phyloP scores from a whole-genome alignment of 1,139 yeast genomes.

The Hansenula sp. region DNA sequence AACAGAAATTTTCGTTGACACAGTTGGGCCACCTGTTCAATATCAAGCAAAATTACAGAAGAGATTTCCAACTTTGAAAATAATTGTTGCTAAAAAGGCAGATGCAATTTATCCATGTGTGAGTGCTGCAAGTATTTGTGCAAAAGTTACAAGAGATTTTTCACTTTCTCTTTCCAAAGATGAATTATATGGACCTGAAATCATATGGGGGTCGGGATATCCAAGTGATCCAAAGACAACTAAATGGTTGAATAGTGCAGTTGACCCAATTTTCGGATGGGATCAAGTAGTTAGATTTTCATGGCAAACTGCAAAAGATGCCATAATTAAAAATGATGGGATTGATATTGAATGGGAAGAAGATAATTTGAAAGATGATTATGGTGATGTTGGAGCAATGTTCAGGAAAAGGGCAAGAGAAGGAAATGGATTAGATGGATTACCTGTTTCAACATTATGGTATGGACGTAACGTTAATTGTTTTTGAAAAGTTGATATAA shows the following conservation, averaged over 20 bases:
- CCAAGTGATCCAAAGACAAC: slow-evolving; percentile 90
- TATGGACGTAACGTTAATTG: slow-evolving; percentile 20
- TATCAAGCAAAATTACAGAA: slow-evolving; percentile 73
- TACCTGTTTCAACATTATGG: slow-evolving; percentile 24
- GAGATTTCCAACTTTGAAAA: slow-evolving; percentile 64
- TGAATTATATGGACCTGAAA: slow-evolving; percentile 11
- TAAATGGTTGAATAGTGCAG: slow-evolving; percentile 58
- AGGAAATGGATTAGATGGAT: slow-evolving; percentile 7
- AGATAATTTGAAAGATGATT: slow-evolving; percentile 31
- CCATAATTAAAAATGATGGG: slow-evolving; percentile 51
- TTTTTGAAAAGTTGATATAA: too few species aligned
- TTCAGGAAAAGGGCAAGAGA: slow-evolving; percentile 17
- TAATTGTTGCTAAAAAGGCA: slow-evolving; percentile 94
- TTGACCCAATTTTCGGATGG: slow-evolving; percentile 89
- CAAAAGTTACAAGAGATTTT: slow-evolving; percentile 90
- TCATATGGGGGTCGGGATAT: slow-evolving; percentile 79
- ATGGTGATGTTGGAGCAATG: slow-evolving; percentile 27
- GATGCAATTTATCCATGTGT: slow-evolving; percentile 94
- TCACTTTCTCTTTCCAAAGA: slow-evolving; percentile 35
- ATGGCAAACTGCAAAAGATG: slow-evolving; percentile 90
- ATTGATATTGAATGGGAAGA: slow-evolving; percentile 57
- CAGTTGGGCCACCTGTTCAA: slow-evolving; percentile 91
- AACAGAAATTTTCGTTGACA: slow-evolving; percentile 78
- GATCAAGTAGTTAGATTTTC: slow-evolving; percentile 73
- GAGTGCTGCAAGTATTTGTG: slow-evolving; percentile 94